Evolutionary conservation across 768 basidiomycete genomes (phyloP).

Genomic region (Lentinula detonsa): DNA sequence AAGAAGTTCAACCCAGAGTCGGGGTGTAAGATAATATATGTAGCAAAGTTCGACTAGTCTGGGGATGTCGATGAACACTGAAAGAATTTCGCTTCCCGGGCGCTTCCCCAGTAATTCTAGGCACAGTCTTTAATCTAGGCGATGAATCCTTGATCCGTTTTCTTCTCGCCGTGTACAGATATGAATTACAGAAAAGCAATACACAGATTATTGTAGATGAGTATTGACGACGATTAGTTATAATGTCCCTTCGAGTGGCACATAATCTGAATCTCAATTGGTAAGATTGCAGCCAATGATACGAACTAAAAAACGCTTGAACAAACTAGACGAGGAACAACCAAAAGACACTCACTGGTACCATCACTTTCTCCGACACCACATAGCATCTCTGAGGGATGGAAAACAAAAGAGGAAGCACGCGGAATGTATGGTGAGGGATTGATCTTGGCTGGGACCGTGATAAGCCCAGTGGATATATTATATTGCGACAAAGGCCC

Average conservation of each 20-base stretch:
- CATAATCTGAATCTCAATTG: slow-evolving; percentile 6
- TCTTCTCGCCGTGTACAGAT: no score
- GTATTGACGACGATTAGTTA: not conserved
- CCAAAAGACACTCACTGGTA: slow-evolving; percentile 29
- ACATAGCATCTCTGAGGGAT: slow-evolving; percentile 83
- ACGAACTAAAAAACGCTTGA: slow-evolving; percentile 31
- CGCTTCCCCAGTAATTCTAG: not conserved
- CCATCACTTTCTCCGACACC: slow-evolving; percentile 73
- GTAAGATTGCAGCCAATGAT: slow-evolving; percentile 53
- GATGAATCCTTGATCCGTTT: no score
- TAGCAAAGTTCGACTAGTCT: not conserved
- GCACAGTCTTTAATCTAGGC: not conserved
- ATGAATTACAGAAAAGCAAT: not conserved
- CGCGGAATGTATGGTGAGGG: slow-evolving; percentile 59
- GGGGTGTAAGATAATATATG: not conserved
- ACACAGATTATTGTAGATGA: not conserved
- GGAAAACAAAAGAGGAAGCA: slow-evolving; percentile 66
- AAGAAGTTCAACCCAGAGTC: no score
- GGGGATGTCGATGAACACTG: not conserved
- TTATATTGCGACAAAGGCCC: slow-evolving; percentile 36
- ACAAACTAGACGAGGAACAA: not conserved
- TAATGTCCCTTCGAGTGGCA: not conserved
- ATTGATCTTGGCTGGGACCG: slow-evolving; percentile 46
- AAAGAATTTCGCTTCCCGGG: not conserved
- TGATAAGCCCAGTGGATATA: slow-evolving; percentile 48